These are phyloP conservation scores for Oryza brachyantha DNA, from an alignment of 176 grass and related monocot genomes.

Conservation along the genomic window DNA sequence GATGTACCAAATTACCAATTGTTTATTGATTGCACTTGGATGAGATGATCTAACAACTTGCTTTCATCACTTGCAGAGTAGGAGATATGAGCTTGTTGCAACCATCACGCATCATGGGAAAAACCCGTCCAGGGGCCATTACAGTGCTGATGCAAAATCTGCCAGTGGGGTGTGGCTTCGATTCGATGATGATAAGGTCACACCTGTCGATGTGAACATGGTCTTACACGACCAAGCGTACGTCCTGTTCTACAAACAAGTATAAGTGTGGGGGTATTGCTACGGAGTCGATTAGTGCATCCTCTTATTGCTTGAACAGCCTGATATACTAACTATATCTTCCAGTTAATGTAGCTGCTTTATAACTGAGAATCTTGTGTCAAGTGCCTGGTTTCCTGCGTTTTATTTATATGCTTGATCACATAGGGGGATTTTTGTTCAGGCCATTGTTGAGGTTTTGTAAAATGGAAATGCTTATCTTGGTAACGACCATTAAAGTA, in stretches of 20 bases:
- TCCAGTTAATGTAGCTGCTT: constrained; percentile 32
- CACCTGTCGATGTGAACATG: constrained; percentile 37
- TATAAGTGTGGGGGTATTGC: constrained; percentile 26
- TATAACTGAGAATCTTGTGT: constrained; percentile 37
- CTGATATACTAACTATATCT: constrained; percentile 27
- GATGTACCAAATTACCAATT: neutral
- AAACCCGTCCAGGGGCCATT: constrained; percentile 72
- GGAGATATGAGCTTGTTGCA: constrained; percentile 84
- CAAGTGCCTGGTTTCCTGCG: constrained; percentile 27
- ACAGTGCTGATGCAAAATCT: constrained; percentile 71
- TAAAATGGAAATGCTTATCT: constrained; percentile 49
- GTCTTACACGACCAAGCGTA: constrained; percentile 85
- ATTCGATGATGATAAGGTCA: constrained; percentile 63
- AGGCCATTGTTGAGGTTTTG: constrained; percentile 53
- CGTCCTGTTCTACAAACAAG: constrained; percentile 88
- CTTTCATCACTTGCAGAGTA: constrained; percentile 43
- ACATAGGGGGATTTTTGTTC: constrained; percentile 25
- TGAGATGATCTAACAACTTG: neutral
- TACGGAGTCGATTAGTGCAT: constrained; percentile 26
- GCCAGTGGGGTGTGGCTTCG: constrained; percentile 62
- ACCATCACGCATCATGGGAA: constrained; percentile 84
- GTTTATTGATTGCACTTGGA: neutral
- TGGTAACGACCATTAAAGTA: constrained; percentile 36
- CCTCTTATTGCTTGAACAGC: constrained; percentile 28
- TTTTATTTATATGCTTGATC: constrained; percentile 44